These are phyloP conservation scores for Umbelopsis sp. DNA, from an alignment of 192 early-diverging fungal species.

Conservation along the genomic window DNA sequence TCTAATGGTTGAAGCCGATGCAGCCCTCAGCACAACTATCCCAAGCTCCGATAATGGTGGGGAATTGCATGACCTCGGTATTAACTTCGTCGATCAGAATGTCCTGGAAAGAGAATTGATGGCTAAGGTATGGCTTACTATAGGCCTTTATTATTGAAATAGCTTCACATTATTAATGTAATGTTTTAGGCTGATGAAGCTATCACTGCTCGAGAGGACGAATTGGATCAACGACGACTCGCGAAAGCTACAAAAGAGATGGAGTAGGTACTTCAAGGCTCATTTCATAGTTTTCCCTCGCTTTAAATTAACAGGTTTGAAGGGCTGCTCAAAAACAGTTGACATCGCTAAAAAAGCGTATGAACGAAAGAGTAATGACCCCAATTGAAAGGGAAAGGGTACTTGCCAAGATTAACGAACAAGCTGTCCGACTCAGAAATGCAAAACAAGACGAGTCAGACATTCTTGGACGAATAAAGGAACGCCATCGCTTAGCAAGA, in stretches of 20 bases:
- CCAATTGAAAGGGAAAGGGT: constrained; percentile 32
- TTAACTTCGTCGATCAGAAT: constrained; percentile 61
- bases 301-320: constrained; percentile 16
- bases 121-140: constrained; percentile 42
- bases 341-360: constrained; percentile 39
- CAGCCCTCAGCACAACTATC: not conserved
- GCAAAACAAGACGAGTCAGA: constrained; percentile 34
- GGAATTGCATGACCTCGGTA: constrained; percentile 35
- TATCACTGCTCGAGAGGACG: constrained; percentile 61
- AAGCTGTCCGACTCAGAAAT: constrained; percentile 24
- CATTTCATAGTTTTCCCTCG: constrained; percentile 15
- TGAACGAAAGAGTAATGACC: constrained; percentile 24
- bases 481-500: constrained; percentile 13
- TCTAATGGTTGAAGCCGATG: not conserved
- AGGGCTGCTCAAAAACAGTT: constrained; percentile 29
- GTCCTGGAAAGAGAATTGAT: constrained; percentile 68
- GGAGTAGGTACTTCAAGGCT: constrained; percentile 47
- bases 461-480: constrained; percentile 30
- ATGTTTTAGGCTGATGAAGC: constrained; percentile 56
- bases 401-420: constrained; percentile 38
- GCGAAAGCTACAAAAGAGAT: constrained; percentile 59
- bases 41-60: constrained; percentile 9
- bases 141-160: not conserved
- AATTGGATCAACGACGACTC: constrained; percentile 66
- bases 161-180: not conserved